Evolutionary conservation across 495 filamentous ascomycete genomes (phyloP).

Genomic region (Hypoxylon rickii): DNA sequence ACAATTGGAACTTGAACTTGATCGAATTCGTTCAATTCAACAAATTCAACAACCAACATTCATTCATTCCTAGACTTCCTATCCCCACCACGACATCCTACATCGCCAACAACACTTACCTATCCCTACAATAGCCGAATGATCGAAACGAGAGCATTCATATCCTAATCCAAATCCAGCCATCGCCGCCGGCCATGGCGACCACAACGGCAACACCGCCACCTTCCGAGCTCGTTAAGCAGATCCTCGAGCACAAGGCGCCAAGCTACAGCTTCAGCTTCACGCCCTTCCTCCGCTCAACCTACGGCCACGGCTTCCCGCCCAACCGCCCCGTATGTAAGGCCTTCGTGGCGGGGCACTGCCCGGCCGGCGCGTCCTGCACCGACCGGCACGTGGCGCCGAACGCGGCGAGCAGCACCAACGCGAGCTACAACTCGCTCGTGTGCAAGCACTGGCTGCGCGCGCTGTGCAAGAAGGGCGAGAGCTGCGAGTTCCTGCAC

Average conservation of each 20-base stretch:
- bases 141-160: too few species aligned
- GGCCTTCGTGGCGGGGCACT: constrained; percentile 71
- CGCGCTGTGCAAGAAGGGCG: constrained; percentile 95
- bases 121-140: background rate
- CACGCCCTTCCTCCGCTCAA: constrained; percentile 71
- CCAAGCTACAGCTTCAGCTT: constrained; percentile 71
- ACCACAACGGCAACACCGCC: constrained; percentile 16
- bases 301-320: constrained; percentile 75
- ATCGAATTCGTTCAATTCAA: background rate
- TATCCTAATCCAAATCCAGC: background rate
- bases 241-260: constrained; percentile 58
- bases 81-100: background rate
- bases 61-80: background rate
- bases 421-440: constrained; percentile 62
- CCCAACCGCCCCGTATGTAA: constrained; percentile 80
- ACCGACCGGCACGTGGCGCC: constrained; percentile 59
- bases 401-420: constrained; percentile 26
- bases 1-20: too few species aligned
- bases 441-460: constrained; percentile 99
- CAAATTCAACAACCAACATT: background rate
- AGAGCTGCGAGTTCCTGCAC: constrained; percentile 94
- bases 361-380: constrained; percentile 75
- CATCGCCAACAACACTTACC: background rate
- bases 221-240: constrained; percentile 43
- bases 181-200: constrained; percentile 7